Evolutionary conservation across 2,329 filamentous ascomycete species (phyloP).

Genomic region (Ustulina deusta): DNA sequence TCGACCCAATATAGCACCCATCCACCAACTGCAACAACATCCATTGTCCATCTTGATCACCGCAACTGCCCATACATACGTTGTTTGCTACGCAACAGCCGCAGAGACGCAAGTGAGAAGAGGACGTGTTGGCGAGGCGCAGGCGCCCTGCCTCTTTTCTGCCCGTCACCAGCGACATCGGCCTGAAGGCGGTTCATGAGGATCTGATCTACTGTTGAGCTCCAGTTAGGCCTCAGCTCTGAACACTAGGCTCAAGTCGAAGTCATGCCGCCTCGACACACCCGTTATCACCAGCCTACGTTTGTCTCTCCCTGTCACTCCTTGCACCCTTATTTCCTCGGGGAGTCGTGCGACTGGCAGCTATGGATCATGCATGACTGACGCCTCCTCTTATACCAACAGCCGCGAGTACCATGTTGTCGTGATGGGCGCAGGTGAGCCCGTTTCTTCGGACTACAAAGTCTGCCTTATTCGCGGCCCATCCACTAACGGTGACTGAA

Average conservation of each 20-base stretch:
- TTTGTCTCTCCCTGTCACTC: constrained; percentile 46
- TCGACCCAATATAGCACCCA: constrained; percentile 11
- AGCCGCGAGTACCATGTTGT: constrained; percentile 86
- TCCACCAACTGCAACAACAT: constrained; percentile 7
- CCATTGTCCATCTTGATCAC: constrained; percentile 14
- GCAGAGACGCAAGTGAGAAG: constrained; percentile 26
- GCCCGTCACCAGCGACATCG: constrained; percentile 9
- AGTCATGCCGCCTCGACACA: constrained; percentile 48
- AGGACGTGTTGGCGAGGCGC: constrained; percentile 29
- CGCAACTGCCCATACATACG: neutral
- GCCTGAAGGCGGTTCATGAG: constrained; percentile 37
- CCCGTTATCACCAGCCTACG: constrained; percentile 49
- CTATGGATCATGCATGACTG: constrained; percentile 42
- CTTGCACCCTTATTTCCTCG: neutral
- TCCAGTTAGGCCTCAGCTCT: constrained; percentile 34
- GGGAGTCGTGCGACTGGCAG: neutral
- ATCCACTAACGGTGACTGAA: constrained; percentile 52
- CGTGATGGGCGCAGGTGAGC: constrained; percentile 81
- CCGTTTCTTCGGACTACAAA: constrained; percentile 13
- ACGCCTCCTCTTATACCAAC: constrained; percentile 42
- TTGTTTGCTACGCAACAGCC: neutral
- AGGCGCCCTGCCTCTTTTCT: constrained; percentile 29
- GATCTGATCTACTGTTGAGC: constrained; percentile 26
- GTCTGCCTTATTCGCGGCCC: constrained; percentile 9
- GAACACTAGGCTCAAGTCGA: constrained; percentile 36